Evolutionary conservation across 148 eudicot genomes (phyloP).

Genomic region (Mesembryanthemum crystallinum): DNA sequence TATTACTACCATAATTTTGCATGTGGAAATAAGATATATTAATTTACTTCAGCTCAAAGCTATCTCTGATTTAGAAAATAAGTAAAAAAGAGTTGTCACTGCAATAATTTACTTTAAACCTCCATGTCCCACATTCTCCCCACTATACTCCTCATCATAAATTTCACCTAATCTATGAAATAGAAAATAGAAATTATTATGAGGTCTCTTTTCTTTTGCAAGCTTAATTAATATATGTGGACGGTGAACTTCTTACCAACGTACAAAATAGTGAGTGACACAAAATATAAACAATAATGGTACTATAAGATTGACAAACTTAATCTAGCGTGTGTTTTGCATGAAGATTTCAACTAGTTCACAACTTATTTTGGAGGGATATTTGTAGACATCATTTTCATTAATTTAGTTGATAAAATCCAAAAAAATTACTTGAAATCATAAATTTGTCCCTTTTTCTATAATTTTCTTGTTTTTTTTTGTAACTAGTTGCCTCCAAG

Average conservation of each 20-base stretch:
- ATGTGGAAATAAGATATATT: neutral
- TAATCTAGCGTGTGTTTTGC: too few species aligned
- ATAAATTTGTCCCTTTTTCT: too few species aligned
- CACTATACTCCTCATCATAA: slow-evolving; percentile 21
- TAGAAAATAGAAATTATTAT: neutral
- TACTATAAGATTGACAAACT: too few species aligned
- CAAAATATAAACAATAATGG: neutral
- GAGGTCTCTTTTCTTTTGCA: neutral
- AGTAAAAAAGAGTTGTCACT: slow-evolving; percentile 11
- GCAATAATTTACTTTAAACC: slow-evolving; percentile 21
- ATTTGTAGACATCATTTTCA: neutral
- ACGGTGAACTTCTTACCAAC: neutral
- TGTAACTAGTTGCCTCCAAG: too few species aligned
- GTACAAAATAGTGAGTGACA: neutral
- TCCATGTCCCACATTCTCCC: slow-evolving; percentile 19
- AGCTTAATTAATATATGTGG: neutral
- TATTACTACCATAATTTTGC: neutral
- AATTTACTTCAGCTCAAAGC: slow-evolving; percentile 34
- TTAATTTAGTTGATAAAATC: neutral
- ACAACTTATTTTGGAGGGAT: too few species aligned
- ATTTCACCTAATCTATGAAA: slow-evolving; percentile 21
- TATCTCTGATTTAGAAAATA: slow-evolving; percentile 15
- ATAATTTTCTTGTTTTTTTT: too few species aligned
- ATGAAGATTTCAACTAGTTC: too few species aligned
- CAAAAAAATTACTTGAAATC: neutral